Base-by-base conservation (phyloP, 1,139 yeast genomes). In the Pichia norvegensis region DNA sequence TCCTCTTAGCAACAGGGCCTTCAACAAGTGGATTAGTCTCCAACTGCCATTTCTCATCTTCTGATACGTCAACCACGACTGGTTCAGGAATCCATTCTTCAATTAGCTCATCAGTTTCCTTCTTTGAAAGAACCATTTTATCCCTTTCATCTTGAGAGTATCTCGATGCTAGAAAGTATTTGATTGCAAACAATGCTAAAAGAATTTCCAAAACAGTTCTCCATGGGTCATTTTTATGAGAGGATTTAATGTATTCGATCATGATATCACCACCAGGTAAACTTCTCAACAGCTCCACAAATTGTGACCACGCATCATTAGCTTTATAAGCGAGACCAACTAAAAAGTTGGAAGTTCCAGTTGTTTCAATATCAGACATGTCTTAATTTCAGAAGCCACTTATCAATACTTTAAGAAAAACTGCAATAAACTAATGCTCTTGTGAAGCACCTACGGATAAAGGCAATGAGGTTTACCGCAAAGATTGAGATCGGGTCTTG, bases 1-100 rank as follows among this genome's bases (percentile, higher is more conserved):
- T 55, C 20, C 56, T 50, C 29, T 58, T 58, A 38, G 81, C 72
- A 47, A 78, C 76, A 14, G 73, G 65, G 21, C 85, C 85, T 38
- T 73, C 62, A 25, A 87, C 68, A 25, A 75, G 69, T 2, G 96
- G 95, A 43, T 81, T 70, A 10, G 79, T 65, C 16, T 74, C 71
- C 45, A 84, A 60, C 53, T 79, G 77, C 85, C 90, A 78, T 51
- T 65, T 60, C 57, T 83, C 92, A 33, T 67, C 65, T 4, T 68
- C 70, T 22, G 66, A 59, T 16, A 83, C 62, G 1, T 77, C 73
- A 33, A 73, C 72, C 8, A 84, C 87, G 43, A 92, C 66, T 1
- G 95, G 86, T 57, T 79, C 92, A 0, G 98, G 97, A 47, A 75
- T 75, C 98, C 98, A 92, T 52, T 90, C 97, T 22, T 77, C 82